phyloP scores from a whole-genome alignment of 2,329 filamentous ascomycete genomes.

The Aspergillus fructus region DNA sequence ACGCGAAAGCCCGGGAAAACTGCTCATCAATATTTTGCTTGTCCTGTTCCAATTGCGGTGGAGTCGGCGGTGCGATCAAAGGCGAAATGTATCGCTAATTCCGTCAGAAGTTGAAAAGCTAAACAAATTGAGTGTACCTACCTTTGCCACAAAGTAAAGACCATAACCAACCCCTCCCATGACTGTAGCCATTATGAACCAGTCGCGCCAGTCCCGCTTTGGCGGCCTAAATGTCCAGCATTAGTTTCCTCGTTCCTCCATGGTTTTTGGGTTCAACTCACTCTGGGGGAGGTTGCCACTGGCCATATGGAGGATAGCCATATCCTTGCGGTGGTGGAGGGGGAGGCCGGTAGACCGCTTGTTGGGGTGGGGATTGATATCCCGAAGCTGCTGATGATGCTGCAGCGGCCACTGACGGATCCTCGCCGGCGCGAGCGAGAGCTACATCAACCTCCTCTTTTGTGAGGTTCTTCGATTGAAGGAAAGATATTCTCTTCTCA shows the following conservation, averaged over 20 bases:
- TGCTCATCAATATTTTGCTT: slow-evolving; percentile 90
- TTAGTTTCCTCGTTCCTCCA: slow-evolving; percentile 3
- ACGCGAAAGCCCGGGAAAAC: slow-evolving; percentile 85
- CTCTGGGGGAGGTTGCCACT: slow-evolving; percentile 57
- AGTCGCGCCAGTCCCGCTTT: slow-evolving; percentile 92
- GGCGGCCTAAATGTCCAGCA: slow-evolving; percentile 50
- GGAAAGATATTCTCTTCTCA: slow-evolving; percentile 87
- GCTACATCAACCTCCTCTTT: slow-evolving; percentile 91
- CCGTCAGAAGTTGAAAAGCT: slow-evolving; percentile 14
- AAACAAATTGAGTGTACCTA: slow-evolving; percentile 37
- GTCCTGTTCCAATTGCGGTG: slow-evolving; percentile 89
- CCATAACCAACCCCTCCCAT: slow-evolving; percentile 87
- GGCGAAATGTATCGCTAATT: slow-evolving; percentile 82
- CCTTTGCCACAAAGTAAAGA: slow-evolving; percentile 82
- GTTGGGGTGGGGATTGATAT: slow-evolving; percentile 46
- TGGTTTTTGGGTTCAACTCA: slow-evolving; percentile 29
- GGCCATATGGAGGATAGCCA: slow-evolving; percentile 52
- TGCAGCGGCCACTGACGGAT: slow-evolving; percentile 46
- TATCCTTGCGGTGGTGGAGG: slow-evolving; percentile 46
- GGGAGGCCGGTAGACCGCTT: slow-evolving; percentile 39
- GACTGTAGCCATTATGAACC: slow-evolving; percentile 99
- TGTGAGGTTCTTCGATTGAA: slow-evolving; percentile 95
- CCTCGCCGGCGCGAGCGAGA: slow-evolving; percentile 70
- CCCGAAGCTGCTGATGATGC: slow-evolving; percentile 48
- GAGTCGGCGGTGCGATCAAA: slow-evolving; percentile 87